phyloP scores from a whole-genome alignment of 352 stramenopile species.

The Globisporangium nunn region DNA sequence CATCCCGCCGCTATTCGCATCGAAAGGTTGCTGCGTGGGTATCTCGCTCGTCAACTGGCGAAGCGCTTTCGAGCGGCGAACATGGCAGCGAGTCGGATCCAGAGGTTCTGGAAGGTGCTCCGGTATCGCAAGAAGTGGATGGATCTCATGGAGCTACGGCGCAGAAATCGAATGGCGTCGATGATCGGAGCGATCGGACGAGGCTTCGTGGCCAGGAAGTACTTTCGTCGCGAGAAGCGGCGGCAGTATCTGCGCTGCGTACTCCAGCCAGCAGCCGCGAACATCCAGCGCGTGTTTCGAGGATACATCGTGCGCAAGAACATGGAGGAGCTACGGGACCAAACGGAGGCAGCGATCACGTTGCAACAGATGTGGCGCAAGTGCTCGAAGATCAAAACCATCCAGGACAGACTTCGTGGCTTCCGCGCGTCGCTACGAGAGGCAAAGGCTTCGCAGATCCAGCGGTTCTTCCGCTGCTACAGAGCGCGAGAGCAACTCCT shows the following conservation, averaged over 20 bases:
- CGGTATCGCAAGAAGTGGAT: conserved; percentile 44
- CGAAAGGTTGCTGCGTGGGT: conserved; percentile 41
- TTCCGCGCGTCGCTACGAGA: conserved; percentile 40
- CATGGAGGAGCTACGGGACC: conserved; percentile 46
- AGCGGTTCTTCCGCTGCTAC: conserved; percentile 58
- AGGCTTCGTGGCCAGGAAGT: conserved; percentile 53
- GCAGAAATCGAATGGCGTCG: conserved; percentile 47
- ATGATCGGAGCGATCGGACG: conserved; percentile 54
- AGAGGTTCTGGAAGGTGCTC: conserved; percentile 41
- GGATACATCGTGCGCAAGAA: conserved; percentile 46
- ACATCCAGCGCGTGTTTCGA: conserved; percentile 68
- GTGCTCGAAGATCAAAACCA: conserved; percentile 31
- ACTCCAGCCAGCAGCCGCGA: conserved; percentile 31
- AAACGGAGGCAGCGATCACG: conserved; percentile 60
- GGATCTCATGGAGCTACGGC: conserved; percentile 37
- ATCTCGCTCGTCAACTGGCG: conserved; percentile 36
- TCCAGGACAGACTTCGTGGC: conserved; percentile 26
- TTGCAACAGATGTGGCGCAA: conserved; percentile 71
- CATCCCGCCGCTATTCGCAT: conserved; percentile 48
- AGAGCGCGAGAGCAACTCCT: conserved; percentile 32
- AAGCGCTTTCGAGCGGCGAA: conserved; percentile 20
- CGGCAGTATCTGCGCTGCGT: conserved; percentile 34
- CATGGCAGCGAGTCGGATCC: conserved; percentile 32
- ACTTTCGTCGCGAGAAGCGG: conserved; percentile 38
- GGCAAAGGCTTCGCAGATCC: conserved; percentile 33